phyloP scores from a whole-genome alignment of 306 rosid genomes.

The Quercus aquifolioides region DNA sequence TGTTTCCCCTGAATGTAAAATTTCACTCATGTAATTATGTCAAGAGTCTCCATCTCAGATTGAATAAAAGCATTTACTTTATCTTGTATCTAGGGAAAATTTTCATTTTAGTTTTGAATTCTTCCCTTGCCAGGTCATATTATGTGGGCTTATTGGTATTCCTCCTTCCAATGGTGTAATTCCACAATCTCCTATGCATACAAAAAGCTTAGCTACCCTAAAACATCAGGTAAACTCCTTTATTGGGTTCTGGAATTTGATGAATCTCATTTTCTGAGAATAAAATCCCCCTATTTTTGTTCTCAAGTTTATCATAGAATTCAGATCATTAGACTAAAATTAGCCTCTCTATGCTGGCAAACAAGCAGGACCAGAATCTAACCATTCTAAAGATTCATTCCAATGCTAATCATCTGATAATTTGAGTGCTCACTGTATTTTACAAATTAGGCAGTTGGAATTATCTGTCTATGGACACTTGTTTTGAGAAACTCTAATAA shows the following conservation, averaged over 20 bases:
- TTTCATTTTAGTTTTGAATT: slow-evolving; percentile 12
- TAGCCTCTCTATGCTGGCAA: neutral
- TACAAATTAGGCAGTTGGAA: neutral
- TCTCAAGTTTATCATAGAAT: neutral
- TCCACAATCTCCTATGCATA: slow-evolving; percentile 99
- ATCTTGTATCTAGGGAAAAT: slow-evolving; percentile 4
- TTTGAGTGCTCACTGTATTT: neutral
- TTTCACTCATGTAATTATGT: neutral
- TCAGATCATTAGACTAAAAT: neutral
- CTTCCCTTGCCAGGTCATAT: slow-evolving; percentile 53
- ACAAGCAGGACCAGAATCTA: neutral
- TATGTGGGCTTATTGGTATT: slow-evolving; percentile 91
- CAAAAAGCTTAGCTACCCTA: slow-evolving; percentile 93
- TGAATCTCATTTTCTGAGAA: neutral
- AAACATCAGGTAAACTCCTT: slow-evolving; percentile 72
- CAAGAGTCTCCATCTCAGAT: neutral
- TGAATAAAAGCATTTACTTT: slow-evolving; percentile 1
- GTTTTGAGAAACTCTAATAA: neutral
- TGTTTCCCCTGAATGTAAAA: slow-evolving; percentile 4
- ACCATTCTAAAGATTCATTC: neutral
- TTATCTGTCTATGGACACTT: neutral
- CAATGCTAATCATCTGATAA: neutral
- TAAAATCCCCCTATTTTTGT: neutral
- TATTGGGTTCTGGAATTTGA: slow-evolving; percentile 5
- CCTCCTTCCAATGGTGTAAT: slow-evolving; percentile 97